These are phyloP conservation scores for Gastroboletus turbinatus DNA, from an alignment of 1,284 basidiomycete species.

Conservation along the genomic window DNA sequence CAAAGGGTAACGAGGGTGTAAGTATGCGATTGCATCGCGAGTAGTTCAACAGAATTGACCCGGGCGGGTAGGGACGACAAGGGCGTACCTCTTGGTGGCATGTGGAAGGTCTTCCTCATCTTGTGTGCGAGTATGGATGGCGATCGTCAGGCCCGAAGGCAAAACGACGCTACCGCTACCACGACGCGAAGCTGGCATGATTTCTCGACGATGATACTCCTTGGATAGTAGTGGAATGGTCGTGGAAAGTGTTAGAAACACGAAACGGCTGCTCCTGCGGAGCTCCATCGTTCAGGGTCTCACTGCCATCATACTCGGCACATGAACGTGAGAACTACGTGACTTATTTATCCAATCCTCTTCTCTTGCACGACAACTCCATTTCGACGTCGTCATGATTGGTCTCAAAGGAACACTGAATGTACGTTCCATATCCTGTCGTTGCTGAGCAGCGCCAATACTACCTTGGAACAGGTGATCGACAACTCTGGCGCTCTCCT, in stretches of 20 bases:
- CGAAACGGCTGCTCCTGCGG: constrained; percentile 5
- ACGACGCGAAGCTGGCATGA: constrained; percentile 66
- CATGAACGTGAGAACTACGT: constrained; percentile 17
- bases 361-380: neutral
- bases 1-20: neutral
- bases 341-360: constrained; percentile 20
- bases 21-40: constrained; percentile 2
- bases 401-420: constrained; percentile 90
- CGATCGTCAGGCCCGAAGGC: constrained; percentile 71
- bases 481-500: constrained; percentile 98
- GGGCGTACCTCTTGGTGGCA: constrained; percentile 76
- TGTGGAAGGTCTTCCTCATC: constrained; percentile 83
- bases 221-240: constrained; percentile 3
- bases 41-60: neutral
- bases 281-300: constrained; percentile 14
- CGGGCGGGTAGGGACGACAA: neutral
- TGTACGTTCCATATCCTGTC: constrained; percentile 43
- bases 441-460: neutral
- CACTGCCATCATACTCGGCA: neutral
- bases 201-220: constrained; percentile 10
- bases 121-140: constrained; percentile 52
- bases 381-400: constrained; percentile 61
- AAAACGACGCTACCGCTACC: constrained; percentile 74
- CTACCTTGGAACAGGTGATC: constrained; percentile 64
- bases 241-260: constrained; percentile 22